Evolutionary conservation across 2,329 filamentous ascomycete species (phyloP), one percentile per base, ranked within the genome.

Genomic region (Teratosphaeria viscida): DNA sequence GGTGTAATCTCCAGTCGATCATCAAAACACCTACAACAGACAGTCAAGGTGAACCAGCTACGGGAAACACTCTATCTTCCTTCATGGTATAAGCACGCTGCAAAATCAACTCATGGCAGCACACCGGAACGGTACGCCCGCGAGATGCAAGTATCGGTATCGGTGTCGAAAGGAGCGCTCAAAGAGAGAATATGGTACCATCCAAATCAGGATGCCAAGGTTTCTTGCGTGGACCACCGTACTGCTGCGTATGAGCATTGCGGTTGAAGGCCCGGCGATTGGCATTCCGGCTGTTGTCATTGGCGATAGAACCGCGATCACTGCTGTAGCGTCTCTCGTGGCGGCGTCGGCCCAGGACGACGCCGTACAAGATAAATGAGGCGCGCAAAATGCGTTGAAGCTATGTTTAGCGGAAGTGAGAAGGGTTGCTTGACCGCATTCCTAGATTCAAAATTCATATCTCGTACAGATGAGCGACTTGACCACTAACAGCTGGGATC

Each of bases 141-240:
- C 11, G 10, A 34, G 3, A 34, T 23, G 23, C 6, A 8, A 29
- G 3, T 39, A 39, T 56, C 16, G 34, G 23, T 56, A 56, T 56
- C 54, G 53, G 54, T 32, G 53, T 29, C 14, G 32, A 52, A 11
- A 19, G 16, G 52, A 7, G 52, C 43, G 54, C 39, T 59, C 57
- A 60, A 56, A 59, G 49, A 26, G 53, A 72, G 56, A 71, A 72
- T 67, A 71, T 73, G 14, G 54, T 64, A 10, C 63, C 52, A 37
- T 67, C 61, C 10, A 70, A 19, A 4, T 61, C 57, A 26, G n/a
- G 8, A 49, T 66, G 63, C 68, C 71, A 72, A 3, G 67, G 68
- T 39, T 68, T 67, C 3, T 54, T 55, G 14, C n/a, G n/a, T 11
- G 39, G 27, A 6, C 47, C 43, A 19, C 55, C 59, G 19, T 19